A percentile compares a stretch with the other conserved stretches of the same genome.
Conservation (phyloP, 495 filamentous ascomycete genomes). For the Penicillium malachiteum region DNA sequence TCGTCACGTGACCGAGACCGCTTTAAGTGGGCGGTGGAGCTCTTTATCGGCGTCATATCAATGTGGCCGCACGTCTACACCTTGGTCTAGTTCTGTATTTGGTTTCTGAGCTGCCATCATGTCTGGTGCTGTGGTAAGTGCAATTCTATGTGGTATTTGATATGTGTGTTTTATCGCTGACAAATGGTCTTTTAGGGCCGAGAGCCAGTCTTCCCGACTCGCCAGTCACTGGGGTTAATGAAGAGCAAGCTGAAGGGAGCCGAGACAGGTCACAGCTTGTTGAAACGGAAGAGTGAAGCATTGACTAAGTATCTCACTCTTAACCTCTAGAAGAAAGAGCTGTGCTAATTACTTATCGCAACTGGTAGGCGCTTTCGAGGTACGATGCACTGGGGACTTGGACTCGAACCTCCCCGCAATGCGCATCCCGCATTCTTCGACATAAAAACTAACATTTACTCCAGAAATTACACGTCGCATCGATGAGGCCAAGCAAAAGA, state of each 20-base stretch:
- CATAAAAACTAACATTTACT: slow-evolving; percentile 21
- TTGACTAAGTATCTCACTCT: slow-evolving; percentile 71
- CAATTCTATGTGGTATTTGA: background rate
- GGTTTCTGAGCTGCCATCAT: slow-evolving; percentile 35
- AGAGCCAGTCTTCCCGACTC: slow-evolving; percentile 96
- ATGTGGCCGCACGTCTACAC: slow-evolving; percentile 24
- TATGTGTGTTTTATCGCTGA: background rate
- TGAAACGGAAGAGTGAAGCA: slow-evolving; percentile 93
- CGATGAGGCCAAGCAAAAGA: slow-evolving; percentile 98
- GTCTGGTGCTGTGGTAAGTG: slow-evolving; percentile 58
- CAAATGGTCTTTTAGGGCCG: slow-evolving; percentile 31
- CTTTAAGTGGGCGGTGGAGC: slow-evolving; percentile 30
- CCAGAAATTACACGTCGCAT: slow-evolving; percentile 95
- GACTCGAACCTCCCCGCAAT: slow-evolving; percentile 13
- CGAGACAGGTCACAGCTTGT: slow-evolving; percentile 79
- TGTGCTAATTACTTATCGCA: slow-evolving; percentile 10
- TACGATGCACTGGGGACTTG: slow-evolving; percentile 36
- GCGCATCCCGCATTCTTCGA: slow-evolving; percentile 15
- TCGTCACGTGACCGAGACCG: slow-evolving; percentile 30
- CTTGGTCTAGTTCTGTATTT: slow-evolving; percentile 5
- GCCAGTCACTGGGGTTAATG: slow-evolving; percentile 95
- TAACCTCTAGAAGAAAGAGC: background rate
- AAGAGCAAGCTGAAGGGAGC: slow-evolving; percentile 98
- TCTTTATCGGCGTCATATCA: slow-evolving; percentile 34
- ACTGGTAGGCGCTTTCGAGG: slow-evolving; percentile 76